phyloP scores from a whole-genome alignment of 2,329 filamentous ascomycete genomes.

The Cladosporium sp. region DNA sequence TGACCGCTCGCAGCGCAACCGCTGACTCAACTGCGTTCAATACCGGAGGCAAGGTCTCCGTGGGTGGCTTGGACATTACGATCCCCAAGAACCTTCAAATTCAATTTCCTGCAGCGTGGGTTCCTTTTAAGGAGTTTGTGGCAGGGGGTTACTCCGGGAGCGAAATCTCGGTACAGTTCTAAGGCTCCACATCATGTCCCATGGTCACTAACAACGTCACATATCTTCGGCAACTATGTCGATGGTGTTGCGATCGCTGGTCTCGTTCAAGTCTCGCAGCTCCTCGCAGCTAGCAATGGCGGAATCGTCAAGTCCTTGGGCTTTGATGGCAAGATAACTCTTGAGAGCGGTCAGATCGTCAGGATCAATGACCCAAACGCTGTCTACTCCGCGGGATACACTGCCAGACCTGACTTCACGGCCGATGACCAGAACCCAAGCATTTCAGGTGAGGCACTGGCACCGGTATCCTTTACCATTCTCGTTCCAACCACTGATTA shows the following conservation, averaged over 20 bases:
- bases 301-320: conserved; percentile 6
- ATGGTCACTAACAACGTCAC: background rate
- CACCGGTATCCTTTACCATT: background rate
- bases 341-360: conserved; percentile 11
- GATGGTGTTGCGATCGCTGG: conserved; percentile 32
- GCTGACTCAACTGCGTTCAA: conserved; percentile 31
- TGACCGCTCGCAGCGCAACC: conserved; percentile 12
- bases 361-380: conserved; percentile 21
- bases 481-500: background rate
- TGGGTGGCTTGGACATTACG: conserved; percentile 41
- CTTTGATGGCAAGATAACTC: conserved; percentile 11
- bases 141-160: conserved; percentile 18
- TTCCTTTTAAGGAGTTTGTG: conserved; percentile 35
- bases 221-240: conserved; percentile 36
- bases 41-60: conserved; percentile 39
- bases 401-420: conserved; percentile 37
- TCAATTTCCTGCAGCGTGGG: conserved; percentile 43
- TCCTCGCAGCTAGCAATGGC: conserved; percentile 21
- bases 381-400: conserved; percentile 25
- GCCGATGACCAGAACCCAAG: conserved; percentile 46
- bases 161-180: conserved; percentile 22
- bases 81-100: conserved; percentile 47
- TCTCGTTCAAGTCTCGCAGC: conserved; percentile 33
- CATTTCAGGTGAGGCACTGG: conserved; percentile 24
- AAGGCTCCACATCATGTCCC: background rate